phyloP scores from a whole-genome alignment of 805 yeast genomes.

The Metschnikowia rubicola region DNA sequence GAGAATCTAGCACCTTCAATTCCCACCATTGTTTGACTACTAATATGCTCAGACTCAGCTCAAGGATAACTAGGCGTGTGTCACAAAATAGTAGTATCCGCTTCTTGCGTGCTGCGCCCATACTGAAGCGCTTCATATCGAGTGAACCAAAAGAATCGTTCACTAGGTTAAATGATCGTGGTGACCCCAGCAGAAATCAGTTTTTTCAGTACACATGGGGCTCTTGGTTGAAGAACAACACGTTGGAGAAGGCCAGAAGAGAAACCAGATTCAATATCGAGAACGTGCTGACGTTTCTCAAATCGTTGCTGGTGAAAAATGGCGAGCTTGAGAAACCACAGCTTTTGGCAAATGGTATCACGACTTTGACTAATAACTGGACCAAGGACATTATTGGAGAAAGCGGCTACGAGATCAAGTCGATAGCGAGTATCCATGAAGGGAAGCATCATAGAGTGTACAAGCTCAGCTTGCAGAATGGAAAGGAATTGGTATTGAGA shows the following conservation, averaged over 20 bases:
- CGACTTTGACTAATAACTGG: slow-evolving; percentile 48
- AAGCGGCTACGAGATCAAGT: slow-evolving; percentile 46
- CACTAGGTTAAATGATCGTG: slow-evolving; percentile 57
- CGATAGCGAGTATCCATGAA: slow-evolving; percentile 83
- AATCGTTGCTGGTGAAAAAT: slow-evolving; percentile 39
- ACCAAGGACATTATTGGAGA: slow-evolving; percentile 42
- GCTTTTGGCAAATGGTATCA: slow-evolving; percentile 42
- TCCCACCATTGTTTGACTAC: no score
- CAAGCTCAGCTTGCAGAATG: slow-evolving; percentile 61
- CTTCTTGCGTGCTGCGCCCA: no score
- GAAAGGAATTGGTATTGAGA: slow-evolving; percentile 66
- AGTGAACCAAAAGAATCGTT: slow-evolving; percentile 37
- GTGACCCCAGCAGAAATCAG: slow-evolving; percentile 63
- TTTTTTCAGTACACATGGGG: slow-evolving; percentile 95
- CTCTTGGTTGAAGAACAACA: slow-evolving; percentile 83
- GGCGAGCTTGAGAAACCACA: slow-evolving; percentile 27
- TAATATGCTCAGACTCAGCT: no score
- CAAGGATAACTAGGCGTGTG: no score
- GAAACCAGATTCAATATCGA: slow-evolving; percentile 76
- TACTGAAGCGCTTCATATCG: background rate
- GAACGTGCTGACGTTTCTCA: slow-evolving; percentile 60
- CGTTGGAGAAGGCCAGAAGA: slow-evolving; percentile 68
- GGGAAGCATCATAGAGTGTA: slow-evolving; percentile 93
- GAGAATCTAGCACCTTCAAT: no score
- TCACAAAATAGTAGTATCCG: no score